phyloP scores from a whole-genome alignment of 1,284 basidiomycete genomes.

The Tilletia caries region DNA sequence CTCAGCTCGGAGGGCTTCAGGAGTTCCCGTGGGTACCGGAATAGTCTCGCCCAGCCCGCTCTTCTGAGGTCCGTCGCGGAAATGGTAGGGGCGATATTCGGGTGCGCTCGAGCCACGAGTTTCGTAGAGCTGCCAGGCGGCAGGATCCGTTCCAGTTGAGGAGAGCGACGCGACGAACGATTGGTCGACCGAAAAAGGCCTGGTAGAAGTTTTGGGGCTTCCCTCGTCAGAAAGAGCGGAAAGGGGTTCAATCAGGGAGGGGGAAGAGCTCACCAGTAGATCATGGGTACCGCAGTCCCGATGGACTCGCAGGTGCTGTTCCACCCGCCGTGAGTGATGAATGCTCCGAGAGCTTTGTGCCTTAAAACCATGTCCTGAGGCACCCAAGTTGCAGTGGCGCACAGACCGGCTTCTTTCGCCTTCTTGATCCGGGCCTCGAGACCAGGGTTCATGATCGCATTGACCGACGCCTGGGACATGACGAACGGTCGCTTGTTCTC shows the following conservation, averaged over 20 bases:
- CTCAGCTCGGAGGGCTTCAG: neutral
- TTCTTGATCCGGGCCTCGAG: neutral
- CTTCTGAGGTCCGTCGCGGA: neutral
- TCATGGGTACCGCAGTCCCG: neutral
- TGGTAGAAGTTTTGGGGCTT: neutral
- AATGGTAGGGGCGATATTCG: neutral
- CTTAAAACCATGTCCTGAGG: neutral
- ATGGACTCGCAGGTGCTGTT: neutral
- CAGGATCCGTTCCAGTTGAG: neutral
- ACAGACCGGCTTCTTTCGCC: neutral
- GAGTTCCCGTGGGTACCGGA: neutral
- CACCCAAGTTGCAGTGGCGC: neutral
- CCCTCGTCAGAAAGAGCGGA: no score
- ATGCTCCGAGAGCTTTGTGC: neutral
- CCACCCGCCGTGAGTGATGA: constrained; percentile 4
- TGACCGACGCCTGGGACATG: neutral
- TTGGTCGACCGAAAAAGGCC: neutral
- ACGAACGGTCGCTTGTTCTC: constrained; percentile 1
- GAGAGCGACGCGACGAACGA: neutral
- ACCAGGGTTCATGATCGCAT: neutral
- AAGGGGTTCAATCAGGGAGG: no score
- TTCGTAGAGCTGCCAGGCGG: neutral
- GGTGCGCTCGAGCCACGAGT: neutral
- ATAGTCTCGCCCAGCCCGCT: neutral
- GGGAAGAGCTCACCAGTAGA: neutral